Evolutionary conservation across 768 basidiomycete species (phyloP).

Genomic region (Suillus subluteus): DNA sequence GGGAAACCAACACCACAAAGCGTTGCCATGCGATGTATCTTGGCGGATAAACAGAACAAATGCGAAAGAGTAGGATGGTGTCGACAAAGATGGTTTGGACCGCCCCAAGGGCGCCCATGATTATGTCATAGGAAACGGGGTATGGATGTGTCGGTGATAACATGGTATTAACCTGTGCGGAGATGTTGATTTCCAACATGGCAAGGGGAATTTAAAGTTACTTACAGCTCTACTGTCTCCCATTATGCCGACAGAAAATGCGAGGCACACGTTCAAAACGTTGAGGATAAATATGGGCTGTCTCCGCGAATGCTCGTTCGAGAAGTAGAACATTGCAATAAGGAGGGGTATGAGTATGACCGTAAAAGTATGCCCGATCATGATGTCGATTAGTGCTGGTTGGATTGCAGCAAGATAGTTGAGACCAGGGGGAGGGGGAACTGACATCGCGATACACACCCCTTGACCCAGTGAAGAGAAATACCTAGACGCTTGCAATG

Average conservation of each 20-base stretch:
- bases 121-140: slow-evolving; percentile 28
- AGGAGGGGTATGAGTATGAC: slow-evolving; percentile 35
- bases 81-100: slow-evolving; percentile 35
- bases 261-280: slow-evolving; percentile 24
- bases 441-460: background rate
- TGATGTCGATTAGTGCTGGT: slow-evolving; percentile 26
- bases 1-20: slow-evolving; percentile 23
- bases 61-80: slow-evolving; percentile 31
- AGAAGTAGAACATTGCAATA: slow-evolving; percentile 34
- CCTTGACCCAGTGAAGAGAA: background rate
- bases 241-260: slow-evolving; percentile 25
- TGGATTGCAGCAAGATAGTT: slow-evolving; percentile 18
- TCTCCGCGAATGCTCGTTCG: slow-evolving; percentile 26
- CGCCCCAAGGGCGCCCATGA: slow-evolving; percentile 34
- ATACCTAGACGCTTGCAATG: background rate
- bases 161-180: slow-evolving; percentile 31
- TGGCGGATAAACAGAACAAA: slow-evolving; percentile 30
- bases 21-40: slow-evolving; percentile 17
- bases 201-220: background rate
- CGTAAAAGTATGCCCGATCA: slow-evolving; percentile 35
- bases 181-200: background rate
- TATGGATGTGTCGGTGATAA: slow-evolving; percentile 26
- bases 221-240: slow-evolving; percentile 25
- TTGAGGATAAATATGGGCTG: slow-evolving; percentile 36
- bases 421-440: slow-evolving; percentile 2